Evolutionary conservation across 129 eudicot genomes (phyloP), one percentile per base, ranked within the genome.

Genomic region (Solidago caesia): DNA sequence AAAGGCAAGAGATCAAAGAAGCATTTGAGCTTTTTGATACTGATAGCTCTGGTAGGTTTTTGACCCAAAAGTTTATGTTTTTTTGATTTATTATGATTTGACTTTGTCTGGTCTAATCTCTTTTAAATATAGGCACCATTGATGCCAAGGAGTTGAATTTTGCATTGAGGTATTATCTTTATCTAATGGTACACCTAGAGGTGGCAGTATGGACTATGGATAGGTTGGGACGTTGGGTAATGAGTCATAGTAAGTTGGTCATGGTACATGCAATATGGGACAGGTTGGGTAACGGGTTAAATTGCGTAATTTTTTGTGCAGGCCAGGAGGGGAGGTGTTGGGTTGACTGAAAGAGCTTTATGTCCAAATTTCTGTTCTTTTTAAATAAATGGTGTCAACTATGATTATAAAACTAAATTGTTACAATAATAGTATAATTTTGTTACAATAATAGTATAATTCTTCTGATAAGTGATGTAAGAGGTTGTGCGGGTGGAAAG

Each of bases 1-100:
- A 93, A 77, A 88, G 16, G 84, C 97, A 93, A 80, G 98, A 93
- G 85, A 93, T 93, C n/a, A 93, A 75, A 75, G 97, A 93, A 82
- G 98, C 98, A 12, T 93, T 93, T 83, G 98, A 93, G 83, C 96
- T 90, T 0, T 93, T 93, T 83, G 98, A 93, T 83, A 93, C 98
- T 43, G 98, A 93, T 86, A 88, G 89, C 42, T 93, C 98, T 84
- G 97, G 98, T 90, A 83, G 43, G 68, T 42, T 66, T 43, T 52
- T 47, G 59, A 26, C 13, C 45, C 53, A 4, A 75, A 8, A 3
- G 43, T 43, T 9, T 44, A 42, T 73, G 4, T n/a, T 55, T 56
- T 29, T 14, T 51, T 13, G 1, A 53, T 9, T 29, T 5, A 61
- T 11, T 57, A 60, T 58, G 49, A 6, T 39, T 27, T 26, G 5